These are phyloP conservation scores for Vigna angularis DNA, from an alignment of 306 rosid genomes.

Conservation along the genomic window DNA sequence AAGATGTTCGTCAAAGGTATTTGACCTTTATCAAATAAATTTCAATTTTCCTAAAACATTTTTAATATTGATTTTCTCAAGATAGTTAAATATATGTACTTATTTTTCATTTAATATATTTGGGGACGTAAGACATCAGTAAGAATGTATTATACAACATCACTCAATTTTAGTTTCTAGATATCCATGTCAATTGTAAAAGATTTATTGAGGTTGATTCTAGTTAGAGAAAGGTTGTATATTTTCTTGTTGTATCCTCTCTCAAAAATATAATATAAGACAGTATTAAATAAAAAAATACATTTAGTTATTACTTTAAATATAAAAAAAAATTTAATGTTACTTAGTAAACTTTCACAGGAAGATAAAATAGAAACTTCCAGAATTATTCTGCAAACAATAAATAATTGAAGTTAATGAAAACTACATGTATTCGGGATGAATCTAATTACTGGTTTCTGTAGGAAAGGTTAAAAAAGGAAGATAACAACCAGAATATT, in stretches of 20 bases:
- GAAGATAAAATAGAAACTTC: not conserved
- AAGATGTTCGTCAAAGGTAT: slow-evolving; percentile 1
- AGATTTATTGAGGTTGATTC: not conserved
- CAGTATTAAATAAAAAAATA: not conserved
- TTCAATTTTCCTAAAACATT: not conserved
- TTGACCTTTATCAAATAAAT: not conserved
- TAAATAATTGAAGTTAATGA: not conserved
- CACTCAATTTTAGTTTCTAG: not conserved
- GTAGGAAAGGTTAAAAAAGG: not conserved
- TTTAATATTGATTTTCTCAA: not conserved
- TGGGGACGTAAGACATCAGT: no score
- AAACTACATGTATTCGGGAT: not conserved
- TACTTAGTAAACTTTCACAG: not conserved
- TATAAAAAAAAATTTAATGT: not conserved
- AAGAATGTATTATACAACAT: not conserved
- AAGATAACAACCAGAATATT: not conserved
- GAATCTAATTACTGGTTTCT: not conserved
- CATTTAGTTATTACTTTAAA: not conserved
- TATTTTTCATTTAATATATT: not conserved
- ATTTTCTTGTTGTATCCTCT: not conserved
- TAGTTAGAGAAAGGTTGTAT: not conserved
- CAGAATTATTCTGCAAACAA: not conserved
- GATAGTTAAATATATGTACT: not conserved
- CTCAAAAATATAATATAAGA: not conserved
- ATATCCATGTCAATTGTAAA: not conserved